A percentile compares a stretch with the other conserved stretches of the same genome.
Evolutionary conservation across 371 early-diverging fungal genomes (phyloP).

Genomic region (Apophysomyces variabilis): DNA sequence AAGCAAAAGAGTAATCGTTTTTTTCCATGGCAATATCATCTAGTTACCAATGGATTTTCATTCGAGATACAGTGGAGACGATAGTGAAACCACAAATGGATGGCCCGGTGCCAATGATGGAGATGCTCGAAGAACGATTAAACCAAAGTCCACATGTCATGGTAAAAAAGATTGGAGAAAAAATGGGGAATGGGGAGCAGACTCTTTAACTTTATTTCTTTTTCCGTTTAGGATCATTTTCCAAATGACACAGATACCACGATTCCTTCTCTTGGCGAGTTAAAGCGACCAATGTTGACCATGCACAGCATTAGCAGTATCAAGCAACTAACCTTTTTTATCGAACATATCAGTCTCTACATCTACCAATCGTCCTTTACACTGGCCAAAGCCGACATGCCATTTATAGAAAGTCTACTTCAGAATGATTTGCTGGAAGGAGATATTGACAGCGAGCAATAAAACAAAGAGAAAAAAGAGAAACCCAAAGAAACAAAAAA

Average conservation of each 20-base stretch:
- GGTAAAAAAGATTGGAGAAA: not conserved
- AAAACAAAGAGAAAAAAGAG: not conserved
- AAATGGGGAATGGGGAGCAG: not conserved
- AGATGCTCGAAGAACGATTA: slow-evolving; percentile 48
- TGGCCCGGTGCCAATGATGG: slow-evolving; percentile 63
- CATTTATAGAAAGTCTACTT: slow-evolving; percentile 76
- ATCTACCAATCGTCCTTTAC: slow-evolving; percentile 76
- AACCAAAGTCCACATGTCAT: not conserved
- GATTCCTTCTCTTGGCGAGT: slow-evolving; percentile 39
- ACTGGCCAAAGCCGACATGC: slow-evolving; percentile 71
- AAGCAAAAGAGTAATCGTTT: not conserved
- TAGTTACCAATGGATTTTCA: slow-evolving; percentile 93
- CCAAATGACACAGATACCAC: slow-evolving; percentile 23
- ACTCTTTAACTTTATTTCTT: not conserved
- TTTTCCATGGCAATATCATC: not conserved
- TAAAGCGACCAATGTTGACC: slow-evolving; percentile 77
- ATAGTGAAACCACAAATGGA: slow-evolving; percentile 43
- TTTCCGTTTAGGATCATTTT: slow-evolving; percentile 17
- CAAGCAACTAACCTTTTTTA: slow-evolving; percentile 75
- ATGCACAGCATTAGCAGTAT: slow-evolving; percentile 69
- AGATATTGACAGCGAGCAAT: slow-evolving; percentile 34
- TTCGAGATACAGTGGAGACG: slow-evolving; percentile 80
- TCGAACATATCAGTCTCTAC: slow-evolving; percentile 73
- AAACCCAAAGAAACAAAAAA: too few species aligned
- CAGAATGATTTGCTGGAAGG: slow-evolving; percentile 75